These are phyloP conservation scores for Microthlaspi erraticum DNA, from an alignment of 345 rosid genomes.

Conservation along the genomic window DNA sequence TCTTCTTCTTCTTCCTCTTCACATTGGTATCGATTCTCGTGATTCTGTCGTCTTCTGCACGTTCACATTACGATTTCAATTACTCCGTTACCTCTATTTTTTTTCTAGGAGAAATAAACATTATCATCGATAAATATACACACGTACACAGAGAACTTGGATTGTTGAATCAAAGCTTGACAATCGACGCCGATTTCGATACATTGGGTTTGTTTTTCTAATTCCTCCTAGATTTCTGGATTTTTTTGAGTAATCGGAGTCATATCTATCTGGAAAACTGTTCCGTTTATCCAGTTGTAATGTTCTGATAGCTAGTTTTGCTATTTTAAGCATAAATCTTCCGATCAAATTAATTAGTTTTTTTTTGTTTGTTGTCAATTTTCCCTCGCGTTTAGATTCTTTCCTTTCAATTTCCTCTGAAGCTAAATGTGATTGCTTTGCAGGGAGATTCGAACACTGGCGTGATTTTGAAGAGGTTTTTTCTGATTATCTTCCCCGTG, in stretches of 20 bases:
- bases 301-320: slow-evolving; percentile 18
- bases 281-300: slow-evolving; percentile 19
- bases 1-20: slow-evolving; percentile 4
- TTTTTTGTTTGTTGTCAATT: not conserved
- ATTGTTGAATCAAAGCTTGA: slow-evolving; percentile 2
- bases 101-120: not conserved
- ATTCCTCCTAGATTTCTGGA: slow-evolving; percentile 26
- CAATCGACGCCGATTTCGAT: slow-evolving; percentile 2
- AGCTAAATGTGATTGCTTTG: slow-evolving; percentile 1
- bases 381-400: not conserved
- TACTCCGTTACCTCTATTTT: slow-evolving; percentile 20
- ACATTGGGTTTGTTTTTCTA: slow-evolving; percentile 20
- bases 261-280: slow-evolving; percentile 33
- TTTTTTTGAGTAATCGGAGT: not conserved
- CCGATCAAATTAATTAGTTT: not conserved
- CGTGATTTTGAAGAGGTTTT: slow-evolving; percentile 22
- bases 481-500: slow-evolving; percentile 13
- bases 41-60: slow-evolving; percentile 19
- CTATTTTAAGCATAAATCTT: slow-evolving; percentile 31
- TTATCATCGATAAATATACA: not conserved
- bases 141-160: not conserved
- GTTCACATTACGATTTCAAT: slow-evolving; percentile 40
- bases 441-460: slow-evolving; percentile 32
- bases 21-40: slow-evolving; percentile 19
- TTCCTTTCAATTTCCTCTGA: slow-evolving; percentile 17